Conservation (phyloP, 2,329 filamentous ascomycete species). For the Tolypocladium endophyticum region DNA sequence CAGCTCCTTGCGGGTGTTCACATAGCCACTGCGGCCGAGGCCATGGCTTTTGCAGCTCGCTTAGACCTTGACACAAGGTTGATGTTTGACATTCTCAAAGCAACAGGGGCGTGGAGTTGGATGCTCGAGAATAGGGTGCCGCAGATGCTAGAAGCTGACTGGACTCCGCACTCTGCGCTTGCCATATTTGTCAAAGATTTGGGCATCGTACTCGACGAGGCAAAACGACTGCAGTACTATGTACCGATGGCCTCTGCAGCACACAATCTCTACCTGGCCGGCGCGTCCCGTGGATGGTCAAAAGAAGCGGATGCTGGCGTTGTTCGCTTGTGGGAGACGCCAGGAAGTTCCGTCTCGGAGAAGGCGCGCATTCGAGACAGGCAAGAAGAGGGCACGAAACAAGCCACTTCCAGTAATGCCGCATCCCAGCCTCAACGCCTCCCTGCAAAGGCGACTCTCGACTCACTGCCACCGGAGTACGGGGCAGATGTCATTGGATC, state of each 20-base stretch:
- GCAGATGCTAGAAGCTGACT: constrained; percentile 24
- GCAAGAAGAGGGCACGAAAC: not conserved
- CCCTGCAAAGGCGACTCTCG: constrained; percentile 11
- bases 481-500: constrained; percentile 10
- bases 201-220: constrained; percentile 20
- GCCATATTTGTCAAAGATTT: constrained; percentile 25
- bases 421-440: not conserved
- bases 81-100: constrained; percentile 35
- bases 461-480: constrained; percentile 12
- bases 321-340: constrained; percentile 26
- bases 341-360: constrained; percentile 10
- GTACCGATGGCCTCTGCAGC: constrained; percentile 18
- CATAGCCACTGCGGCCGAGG: constrained; percentile 43
- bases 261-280: constrained; percentile 21
- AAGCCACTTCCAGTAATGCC: not conserved
- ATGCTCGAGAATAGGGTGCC: constrained; percentile 26
- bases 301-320: constrained; percentile 24
- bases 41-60: constrained; percentile 43
- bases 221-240: constrained; percentile 14
- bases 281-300: constrained; percentile 18
- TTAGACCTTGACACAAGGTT: constrained; percentile 40
- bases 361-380: constrained; percentile 1
- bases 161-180: constrained; percentile 22
- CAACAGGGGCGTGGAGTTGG: constrained; percentile 22
- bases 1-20: constrained; percentile 49